Percentiles rank a stretch among this genome's conserved stretches.
Evolutionary conservation across 1,139 yeast species (phyloP).

Genomic region (Taphrina pruni): DNA sequence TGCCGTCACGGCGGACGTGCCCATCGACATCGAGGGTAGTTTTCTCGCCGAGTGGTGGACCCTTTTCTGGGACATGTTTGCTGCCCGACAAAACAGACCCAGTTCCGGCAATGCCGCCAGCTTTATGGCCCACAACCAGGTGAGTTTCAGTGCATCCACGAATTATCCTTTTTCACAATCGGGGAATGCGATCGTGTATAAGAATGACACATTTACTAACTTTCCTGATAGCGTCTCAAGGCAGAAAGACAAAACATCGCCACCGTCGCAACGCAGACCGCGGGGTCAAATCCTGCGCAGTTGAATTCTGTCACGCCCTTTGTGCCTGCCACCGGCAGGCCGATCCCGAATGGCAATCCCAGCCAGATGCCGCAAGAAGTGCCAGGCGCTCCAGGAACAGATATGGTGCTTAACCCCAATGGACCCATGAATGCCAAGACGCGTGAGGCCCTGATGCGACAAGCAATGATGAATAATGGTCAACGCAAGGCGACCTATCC

Average conservation of each 20-base stretch:
- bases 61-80: constrained; percentile 91
- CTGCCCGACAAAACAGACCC: constrained; percentile 72
- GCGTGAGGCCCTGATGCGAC: constrained; percentile 48
- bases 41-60: constrained; percentile 95
- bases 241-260: constrained; percentile 55
- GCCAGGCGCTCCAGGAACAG: constrained; percentile 14
- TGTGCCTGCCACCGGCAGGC: constrained; percentile 15
- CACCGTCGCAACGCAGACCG: constrained; percentile 16
- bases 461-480: constrained; percentile 47
- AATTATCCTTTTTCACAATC: too few relatives aligned
- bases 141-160: constrained; percentile 39
- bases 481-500: constrained; percentile 39
- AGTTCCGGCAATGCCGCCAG: constrained; percentile 68
- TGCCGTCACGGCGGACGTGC: constrained; percentile 45
- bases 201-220: neutral
- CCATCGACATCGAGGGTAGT: constrained; percentile 76
- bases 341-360: constrained; percentile 1
- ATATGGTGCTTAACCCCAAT: constrained; percentile 31
- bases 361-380: constrained; percentile 6
- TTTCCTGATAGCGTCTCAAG: constrained; percentile 58
- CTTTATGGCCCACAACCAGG: constrained; percentile 61
- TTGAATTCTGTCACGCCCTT: constrained; percentile 6
- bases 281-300: constrained; percentile 16
- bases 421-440: constrained; percentile 47
- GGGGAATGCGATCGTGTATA: too few relatives aligned